phyloP scores from a whole-genome alignment of 1,284 basidiomycete genomes.

The Leccinum griseonigrum region DNA sequence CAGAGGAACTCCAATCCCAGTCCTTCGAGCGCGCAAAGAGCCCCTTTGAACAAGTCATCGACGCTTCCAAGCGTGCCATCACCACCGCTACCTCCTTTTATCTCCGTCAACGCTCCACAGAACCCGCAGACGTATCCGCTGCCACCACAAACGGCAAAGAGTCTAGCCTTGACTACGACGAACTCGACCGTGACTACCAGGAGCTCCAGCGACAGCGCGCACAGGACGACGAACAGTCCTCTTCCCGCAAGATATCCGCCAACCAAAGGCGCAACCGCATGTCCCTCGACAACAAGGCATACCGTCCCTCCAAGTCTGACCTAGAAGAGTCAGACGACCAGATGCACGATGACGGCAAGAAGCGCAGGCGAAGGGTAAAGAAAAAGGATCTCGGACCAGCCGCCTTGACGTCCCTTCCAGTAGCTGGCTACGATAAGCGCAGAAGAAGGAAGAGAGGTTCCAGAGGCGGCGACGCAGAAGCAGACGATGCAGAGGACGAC shows the following conservation, averaged over 20 bases:
- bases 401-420: slow-evolving; percentile 61
- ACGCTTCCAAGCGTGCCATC: slow-evolving; percentile 49
- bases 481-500: slow-evolving; percentile 30
- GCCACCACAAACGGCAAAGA: slow-evolving; percentile 43
- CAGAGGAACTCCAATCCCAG: slow-evolving; percentile 43
- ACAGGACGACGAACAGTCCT: slow-evolving; percentile 38
- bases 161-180: slow-evolving; percentile 73
- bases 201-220: slow-evolving; percentile 27
- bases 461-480: slow-evolving; percentile 30
- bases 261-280: slow-evolving; percentile 57
- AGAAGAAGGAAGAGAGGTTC: slow-evolving; percentile 45
- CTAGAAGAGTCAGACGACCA: slow-evolving; percentile 62
- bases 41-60: slow-evolving; percentile 57
- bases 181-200: slow-evolving; percentile 62
- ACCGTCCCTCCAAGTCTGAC: slow-evolving; percentile 62
- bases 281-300: slow-evolving; percentile 75
- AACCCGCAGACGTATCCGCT: slow-evolving; percentile 39
- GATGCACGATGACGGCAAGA: slow-evolving; percentile 51
- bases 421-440: slow-evolving; percentile 56
- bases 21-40: slow-evolving; percentile 52
- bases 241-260: slow-evolving; percentile 27
- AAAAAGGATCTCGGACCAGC: slow-evolving; percentile 54
- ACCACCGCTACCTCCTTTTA: slow-evolving; percentile 54
- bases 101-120: slow-evolving; percentile 55
- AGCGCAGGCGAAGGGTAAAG: slow-evolving; percentile 52